Percentiles rank a stretch among this genome's conserved stretches.
phyloP scores from a whole-genome alignment of 768 basidiomycete genomes.

The Tephrocybe sp. region DNA sequence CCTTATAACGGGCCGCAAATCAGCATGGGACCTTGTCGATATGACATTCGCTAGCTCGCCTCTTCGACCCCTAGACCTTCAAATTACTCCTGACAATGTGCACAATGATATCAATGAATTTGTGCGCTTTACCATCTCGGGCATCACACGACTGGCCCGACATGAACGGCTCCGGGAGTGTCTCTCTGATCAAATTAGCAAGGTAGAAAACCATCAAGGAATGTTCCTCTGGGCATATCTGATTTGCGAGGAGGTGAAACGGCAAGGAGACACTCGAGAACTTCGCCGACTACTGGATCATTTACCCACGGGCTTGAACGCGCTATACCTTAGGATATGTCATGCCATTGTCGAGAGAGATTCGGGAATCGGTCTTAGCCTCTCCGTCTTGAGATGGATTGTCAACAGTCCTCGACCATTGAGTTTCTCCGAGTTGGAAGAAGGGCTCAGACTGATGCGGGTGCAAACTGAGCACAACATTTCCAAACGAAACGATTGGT shows the following conservation, averaged over 20 bases:
- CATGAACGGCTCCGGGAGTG: neutral
- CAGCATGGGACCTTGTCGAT: neutral
- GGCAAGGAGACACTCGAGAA: neutral
- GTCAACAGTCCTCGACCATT: slow-evolving; percentile 7
- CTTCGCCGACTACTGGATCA: slow-evolving; percentile 1
- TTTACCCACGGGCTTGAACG: slow-evolving; percentile 5
- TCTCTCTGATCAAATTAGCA: neutral
- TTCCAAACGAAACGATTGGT: neutral
- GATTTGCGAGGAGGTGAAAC: slow-evolving; percentile 8
- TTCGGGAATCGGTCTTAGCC: neutral
- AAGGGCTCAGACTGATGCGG: slow-evolving; percentile 7
- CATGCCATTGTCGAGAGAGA: slow-evolving; percentile 3
- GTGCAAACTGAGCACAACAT: neutral
- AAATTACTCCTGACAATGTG: neutral
- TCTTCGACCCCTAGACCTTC: neutral
- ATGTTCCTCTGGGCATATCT: slow-evolving; percentile 11
- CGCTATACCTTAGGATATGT: slow-evolving; percentile 9
- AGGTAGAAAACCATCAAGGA: slow-evolving; percentile 7
- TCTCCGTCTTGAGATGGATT: slow-evolving; percentile 6
- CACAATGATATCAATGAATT: neutral
- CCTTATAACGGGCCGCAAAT: neutral
- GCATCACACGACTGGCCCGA: neutral
- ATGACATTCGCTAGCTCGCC: neutral
- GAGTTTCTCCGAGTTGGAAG: slow-evolving; percentile 3
- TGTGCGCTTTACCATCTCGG: neutral